Evolutionary conservation across 331 rosid genomes (phyloP).

Genomic region (Acacia concinna): DNA sequence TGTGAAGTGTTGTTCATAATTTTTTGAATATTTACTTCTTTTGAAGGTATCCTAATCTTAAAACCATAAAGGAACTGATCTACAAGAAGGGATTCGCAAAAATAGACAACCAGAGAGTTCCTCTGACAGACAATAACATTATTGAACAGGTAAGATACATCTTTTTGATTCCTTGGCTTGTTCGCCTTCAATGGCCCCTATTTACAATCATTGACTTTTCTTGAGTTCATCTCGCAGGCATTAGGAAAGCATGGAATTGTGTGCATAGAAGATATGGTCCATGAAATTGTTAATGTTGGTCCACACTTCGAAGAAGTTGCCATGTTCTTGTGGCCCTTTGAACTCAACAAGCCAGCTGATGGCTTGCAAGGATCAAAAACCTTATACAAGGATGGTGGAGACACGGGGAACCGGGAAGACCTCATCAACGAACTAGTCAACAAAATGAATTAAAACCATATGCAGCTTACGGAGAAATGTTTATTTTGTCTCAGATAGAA

Average conservation of each 20-base stretch:
- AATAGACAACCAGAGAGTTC: constrained; percentile 67
- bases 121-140: constrained; percentile 79
- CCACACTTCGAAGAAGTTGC: constrained; percentile 78
- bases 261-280: constrained; percentile 87
- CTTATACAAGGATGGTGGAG: constrained; percentile 70
- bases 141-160: constrained; percentile 65
- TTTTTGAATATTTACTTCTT: constrained; percentile 24
- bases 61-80: constrained; percentile 72
- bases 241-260: constrained; percentile 63
- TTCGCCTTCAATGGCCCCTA: background rate
- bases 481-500: background rate
- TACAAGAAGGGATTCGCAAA: constrained; percentile 70
- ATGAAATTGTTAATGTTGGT: constrained; percentile 69
- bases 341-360: constrained; percentile 65
- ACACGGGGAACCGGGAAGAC: constrained; percentile 75
- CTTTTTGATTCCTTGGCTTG: background rate
- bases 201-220: constrained; percentile 4
- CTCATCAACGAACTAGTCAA: constrained; percentile 68
- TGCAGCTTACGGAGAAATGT: background rate
- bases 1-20: background rate
- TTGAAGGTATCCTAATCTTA: constrained; percentile 76
- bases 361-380: constrained; percentile 66
- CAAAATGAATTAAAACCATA: constrained; percentile 64
- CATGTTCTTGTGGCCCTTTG: constrained; percentile 72
- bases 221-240: constrained; percentile 45